These are phyloP conservation scores for Xylaria sp. DNA, from an alignment of 2,329 filamentous ascomycete genomes.

Conservation along the genomic window DNA sequence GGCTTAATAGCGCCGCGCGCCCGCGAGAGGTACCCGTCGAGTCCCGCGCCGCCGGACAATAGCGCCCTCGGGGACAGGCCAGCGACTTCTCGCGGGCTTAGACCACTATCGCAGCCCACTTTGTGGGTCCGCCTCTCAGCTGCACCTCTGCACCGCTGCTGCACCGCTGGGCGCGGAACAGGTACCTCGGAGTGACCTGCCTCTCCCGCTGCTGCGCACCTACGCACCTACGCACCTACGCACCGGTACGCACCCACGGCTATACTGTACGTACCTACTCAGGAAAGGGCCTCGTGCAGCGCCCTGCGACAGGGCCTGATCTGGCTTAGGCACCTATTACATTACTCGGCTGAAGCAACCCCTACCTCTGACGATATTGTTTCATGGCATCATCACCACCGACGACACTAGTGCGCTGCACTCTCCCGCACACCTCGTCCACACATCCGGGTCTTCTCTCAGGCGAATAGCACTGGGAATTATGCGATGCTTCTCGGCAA, in stretches of 20 bases:
- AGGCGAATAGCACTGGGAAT: neutral
- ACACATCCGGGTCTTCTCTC: neutral
- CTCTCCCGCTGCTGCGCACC: slow-evolving; percentile 2
- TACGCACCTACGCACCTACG: no score
- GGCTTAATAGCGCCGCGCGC: slow-evolving; percentile 18
- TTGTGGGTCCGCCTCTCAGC: slow-evolving; percentile 15
- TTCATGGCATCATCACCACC: slow-evolving; percentile 14
- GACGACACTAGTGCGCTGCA: neutral
- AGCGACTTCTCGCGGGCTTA: slow-evolving; percentile 4
- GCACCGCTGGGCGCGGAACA: no score
- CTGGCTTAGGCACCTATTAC: neutral
- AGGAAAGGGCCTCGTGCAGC: slow-evolving; percentile 11
- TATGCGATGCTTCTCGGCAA: neutral
- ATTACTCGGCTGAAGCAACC: slow-evolving; percentile 17
- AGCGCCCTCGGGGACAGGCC: neutral
- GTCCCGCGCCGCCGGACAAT: neutral
- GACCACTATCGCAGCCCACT: slow-evolving; percentile 16
- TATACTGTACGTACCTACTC: no score
- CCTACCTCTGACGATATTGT: slow-evolving; percentile 13
- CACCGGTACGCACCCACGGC: no score
- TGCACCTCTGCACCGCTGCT: slow-evolving; percentile 6
- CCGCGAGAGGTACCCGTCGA: neutral
- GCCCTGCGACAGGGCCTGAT: slow-evolving; percentile 23
- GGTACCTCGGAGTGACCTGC: slow-evolving; percentile 23
- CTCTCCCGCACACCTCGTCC: neutral